phyloP scores from a whole-genome alignment of 1,284 basidiomycete genomes.

The Hypsizygus ulmarius region DNA sequence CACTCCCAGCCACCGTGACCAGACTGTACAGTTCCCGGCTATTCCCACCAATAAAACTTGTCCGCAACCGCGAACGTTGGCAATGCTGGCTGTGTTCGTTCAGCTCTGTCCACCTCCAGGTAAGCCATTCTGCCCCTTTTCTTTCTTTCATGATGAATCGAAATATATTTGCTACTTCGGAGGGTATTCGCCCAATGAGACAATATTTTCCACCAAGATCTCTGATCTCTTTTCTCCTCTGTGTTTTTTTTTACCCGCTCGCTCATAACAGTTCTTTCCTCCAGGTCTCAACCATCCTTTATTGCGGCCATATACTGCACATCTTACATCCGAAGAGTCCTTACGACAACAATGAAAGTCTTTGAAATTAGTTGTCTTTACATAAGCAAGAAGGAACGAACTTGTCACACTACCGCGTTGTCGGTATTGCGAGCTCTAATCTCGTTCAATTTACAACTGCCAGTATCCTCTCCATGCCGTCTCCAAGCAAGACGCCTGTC shows the following conservation, averaged over 20 bases:
- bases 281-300: background rate
- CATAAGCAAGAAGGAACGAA: conserved; percentile 8
- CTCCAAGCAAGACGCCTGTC: conserved; percentile 39
- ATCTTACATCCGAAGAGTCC: no score
- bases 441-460: background rate
- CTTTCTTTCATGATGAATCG: conserved; percentile 19
- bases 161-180: conserved; percentile 52
- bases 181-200: conserved; percentile 47
- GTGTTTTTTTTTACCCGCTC: conserved; percentile 44
- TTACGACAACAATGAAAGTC: no score
- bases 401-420: background rate
- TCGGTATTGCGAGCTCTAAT: background rate
- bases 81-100: background rate
- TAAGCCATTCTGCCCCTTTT: conserved; percentile 8
- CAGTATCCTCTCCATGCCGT: background rate
- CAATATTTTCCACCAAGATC: conserved; percentile 56
- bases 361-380: conserved; percentile 2
- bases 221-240: conserved; percentile 46
- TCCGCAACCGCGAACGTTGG: background rate
- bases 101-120: background rate
- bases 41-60: conserved; percentile 20
- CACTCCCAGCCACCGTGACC: conserved; percentile 58
- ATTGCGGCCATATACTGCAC: background rate
- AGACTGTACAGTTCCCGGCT: conserved; percentile 41
- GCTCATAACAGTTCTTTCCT: background rate